A percentile compares a stretch with the other conserved stretches of the same genome.
phyloP scores from a whole-genome alignment of 139 green algal genomes.

The Choricystis sp. region DNA sequence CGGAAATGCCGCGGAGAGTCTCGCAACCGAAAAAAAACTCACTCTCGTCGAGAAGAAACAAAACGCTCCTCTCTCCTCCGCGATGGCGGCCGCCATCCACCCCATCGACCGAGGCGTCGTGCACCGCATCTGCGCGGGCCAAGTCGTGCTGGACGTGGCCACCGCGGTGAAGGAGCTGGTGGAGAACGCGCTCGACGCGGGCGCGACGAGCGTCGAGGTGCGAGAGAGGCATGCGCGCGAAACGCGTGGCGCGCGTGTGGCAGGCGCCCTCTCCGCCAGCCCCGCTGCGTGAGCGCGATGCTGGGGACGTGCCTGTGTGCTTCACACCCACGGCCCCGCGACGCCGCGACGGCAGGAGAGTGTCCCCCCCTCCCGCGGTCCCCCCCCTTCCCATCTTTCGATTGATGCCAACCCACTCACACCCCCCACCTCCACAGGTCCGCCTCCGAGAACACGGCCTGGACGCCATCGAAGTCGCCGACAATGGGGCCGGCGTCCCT shows the following conservation, averaged over 20 bases:
- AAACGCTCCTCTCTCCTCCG: no score
- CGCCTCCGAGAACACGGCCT: slow-evolving; percentile 70
- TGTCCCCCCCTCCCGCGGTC: not conserved
- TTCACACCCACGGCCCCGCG: not conserved
- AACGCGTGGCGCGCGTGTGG: not conserved
- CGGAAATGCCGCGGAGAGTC: no score
- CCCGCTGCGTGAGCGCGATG: not conserved
- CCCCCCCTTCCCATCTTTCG: not conserved
- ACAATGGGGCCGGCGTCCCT: slow-evolving; percentile 77
- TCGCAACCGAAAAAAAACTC: no score
- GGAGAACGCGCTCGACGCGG: slow-evolving; percentile 91
- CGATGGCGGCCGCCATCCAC: no score
- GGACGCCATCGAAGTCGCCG: slow-evolving; percentile 80
- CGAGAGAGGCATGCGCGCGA: not conserved
- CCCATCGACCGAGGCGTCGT: slow-evolving; percentile 44
- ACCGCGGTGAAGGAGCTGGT: slow-evolving; percentile 86
- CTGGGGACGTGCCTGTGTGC: not conserved
- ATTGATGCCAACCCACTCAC: not conserved
- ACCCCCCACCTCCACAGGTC: no score
- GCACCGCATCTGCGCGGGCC: slow-evolving; percentile 64
- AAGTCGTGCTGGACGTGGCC: slow-evolving; percentile 75
- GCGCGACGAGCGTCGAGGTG: slow-evolving; percentile 79
- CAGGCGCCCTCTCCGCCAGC: not conserved
- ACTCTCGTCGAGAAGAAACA: no score
- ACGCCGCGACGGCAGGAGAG: not conserved